Base-by-base conservation (phyloP, 306 rosid species). In the Macrotyloma uniflorum region DNA sequence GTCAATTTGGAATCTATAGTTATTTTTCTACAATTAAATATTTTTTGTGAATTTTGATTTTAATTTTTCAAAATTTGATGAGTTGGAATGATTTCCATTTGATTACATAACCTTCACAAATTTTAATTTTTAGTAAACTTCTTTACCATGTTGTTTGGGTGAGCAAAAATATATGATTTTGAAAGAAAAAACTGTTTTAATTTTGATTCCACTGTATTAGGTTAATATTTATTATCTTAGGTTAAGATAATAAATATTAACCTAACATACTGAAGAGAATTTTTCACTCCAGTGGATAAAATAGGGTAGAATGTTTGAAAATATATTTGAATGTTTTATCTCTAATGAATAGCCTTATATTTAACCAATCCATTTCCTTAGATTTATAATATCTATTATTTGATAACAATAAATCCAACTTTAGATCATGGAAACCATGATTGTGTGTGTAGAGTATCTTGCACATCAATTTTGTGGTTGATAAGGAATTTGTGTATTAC, bases 291-390 rank as follows among this genome's bases (percentile, higher is more conserved):
- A 15, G 74, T 47, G 19, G 43, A 26, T 9, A 15, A 14, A 45
- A 26, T 47, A 47, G 46, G 47, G 46, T 26, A 28, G 6, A 12
- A 16, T 70, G 59, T 32, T 70, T 70, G 62, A 32, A 70, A 67
- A 32, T 23, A 14, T 20, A 30, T 33, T 35, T 32, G 18, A 58
- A 72, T 42, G 14, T 58, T 59, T 74, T 38, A 42, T 51, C 36
- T 7, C 7, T 28, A 58, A 30, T 74, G 78, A 57, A 73, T 40
- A 38, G 6, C 24, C n/a, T 38, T 50, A 22, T 1, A 58, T 61
- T 5, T 70, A 61, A 75, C 50, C 22, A 23, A 49, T 38, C 53
- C 13, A 23, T 75, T 49, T 51, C 67, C 30, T 50, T 66, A 50
- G 32, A 22, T 50, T 63, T 64, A 33, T 64, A 40, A 35, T 35